Percentiles rank a stretch among this genome's conserved stretches.
Conservation (phyloP, 345 rosid species). For the Gossypium longicalyx region DNA sequence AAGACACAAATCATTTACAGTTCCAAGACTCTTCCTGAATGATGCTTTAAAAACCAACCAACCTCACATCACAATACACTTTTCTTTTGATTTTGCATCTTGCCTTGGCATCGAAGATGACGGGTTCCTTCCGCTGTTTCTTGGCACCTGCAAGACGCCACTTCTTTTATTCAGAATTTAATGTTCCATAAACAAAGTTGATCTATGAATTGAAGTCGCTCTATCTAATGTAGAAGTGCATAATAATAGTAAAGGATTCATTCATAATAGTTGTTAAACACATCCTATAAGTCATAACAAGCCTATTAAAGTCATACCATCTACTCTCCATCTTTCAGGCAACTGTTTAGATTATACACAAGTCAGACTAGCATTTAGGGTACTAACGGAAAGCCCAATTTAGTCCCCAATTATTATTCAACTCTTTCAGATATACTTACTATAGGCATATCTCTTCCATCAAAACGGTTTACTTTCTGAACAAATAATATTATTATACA, state of each 20-base stretch:
- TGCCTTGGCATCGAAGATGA: slow-evolving; percentile 47
- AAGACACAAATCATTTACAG: slow-evolving; percentile 38
- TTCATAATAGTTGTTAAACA: not conserved
- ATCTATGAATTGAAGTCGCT: not conserved
- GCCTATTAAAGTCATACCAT: not conserved
- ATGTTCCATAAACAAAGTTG: not conserved
- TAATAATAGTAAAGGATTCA: not conserved
- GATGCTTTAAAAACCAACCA: not conserved
- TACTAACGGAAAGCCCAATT: not conserved
- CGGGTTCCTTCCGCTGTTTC: slow-evolving; percentile 46
- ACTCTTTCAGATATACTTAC: not conserved
- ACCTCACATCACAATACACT: slow-evolving; percentile 69
- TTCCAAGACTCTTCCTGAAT: slow-evolving; percentile 2
- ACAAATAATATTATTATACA: not conserved
- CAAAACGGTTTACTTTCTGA: not conserved
- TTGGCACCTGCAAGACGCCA: slow-evolving; percentile 47
- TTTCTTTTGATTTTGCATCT: slow-evolving; percentile 67
- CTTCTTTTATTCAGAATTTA: not conserved
- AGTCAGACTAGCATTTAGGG: not conserved
- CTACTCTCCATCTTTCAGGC: not conserved
- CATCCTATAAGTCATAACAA: not conserved
- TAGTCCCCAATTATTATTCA: not conserved
- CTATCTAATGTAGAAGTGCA: not conserved
- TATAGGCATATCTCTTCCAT: not conserved
- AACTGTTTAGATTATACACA: not conserved